Evolutionary conservation across 108 stramenopile genomes (phyloP), one percentile per base, ranked within the genome.

Genomic region (Nitzschia sp.): DNA sequence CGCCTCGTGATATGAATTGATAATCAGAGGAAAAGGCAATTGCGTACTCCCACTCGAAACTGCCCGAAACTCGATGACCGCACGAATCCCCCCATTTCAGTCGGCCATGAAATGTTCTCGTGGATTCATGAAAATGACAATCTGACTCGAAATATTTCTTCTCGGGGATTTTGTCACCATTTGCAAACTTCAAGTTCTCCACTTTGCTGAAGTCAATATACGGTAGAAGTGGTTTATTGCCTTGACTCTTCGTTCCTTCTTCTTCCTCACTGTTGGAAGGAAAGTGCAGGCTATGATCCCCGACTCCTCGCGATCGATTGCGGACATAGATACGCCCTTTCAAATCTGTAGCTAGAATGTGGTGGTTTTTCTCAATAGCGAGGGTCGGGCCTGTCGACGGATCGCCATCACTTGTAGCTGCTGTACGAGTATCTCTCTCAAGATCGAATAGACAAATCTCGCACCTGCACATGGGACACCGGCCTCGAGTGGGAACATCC

Each of bases 11-110:
- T 23, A 84, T 33, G 36, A 72, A 83, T 47, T 68, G 57, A 47
- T 64, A 72, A 70, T 81, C 73, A 5, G 53, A 45, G 8, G 82
- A 80, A 57, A 86, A 83, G 56, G 63, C 63, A 27, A 86, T 44
- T 0, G 68, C 25, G 31, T 68, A 63, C 3, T 53, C 53, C 60
- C 72, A 75, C 22, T 36, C 61, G 15, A 55, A 23, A 53, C 44
- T 58, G 19, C 61, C 67, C 53, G 11, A 34, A 23, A 13, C 17
- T 15, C 34, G 31, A 6, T 2, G 15, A 2, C 41, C 31, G 26
- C 32, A 45, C 0, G 46, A 27, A 25, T 36, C 4, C 32, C 59
- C 25, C 25, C 33, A 66, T 32, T 15, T 50, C 32, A 62, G 2
- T 26, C 9, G 53, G 0, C 83, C 86, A 31, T 77, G 78, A 54